A percentile compares a stretch with the other conserved stretches of the same genome.
phyloP scores from a whole-genome alignment of 2,329 filamentous ascomycete genomes.

The Xylariales sp. region DNA sequence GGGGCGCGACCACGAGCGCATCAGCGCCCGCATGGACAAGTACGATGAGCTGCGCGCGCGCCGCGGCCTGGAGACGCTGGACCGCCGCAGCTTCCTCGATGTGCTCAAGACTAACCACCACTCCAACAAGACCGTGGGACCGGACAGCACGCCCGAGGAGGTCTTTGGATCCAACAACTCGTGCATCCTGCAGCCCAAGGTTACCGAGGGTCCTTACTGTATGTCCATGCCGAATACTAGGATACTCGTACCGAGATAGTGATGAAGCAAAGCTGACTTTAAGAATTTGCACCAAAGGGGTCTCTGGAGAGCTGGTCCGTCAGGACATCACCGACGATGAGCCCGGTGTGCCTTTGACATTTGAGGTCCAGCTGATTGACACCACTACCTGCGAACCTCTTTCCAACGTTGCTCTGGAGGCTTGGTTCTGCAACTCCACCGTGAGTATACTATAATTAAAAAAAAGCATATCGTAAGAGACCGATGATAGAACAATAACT shows the following conservation, averaged over 20 bases:
- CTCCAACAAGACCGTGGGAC: constrained; percentile 27
- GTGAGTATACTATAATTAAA: neutral
- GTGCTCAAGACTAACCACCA: constrained; percentile 11
- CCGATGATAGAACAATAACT: neutral
- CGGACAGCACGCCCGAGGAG: constrained; percentile 24
- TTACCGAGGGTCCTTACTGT: constrained; percentile 51
- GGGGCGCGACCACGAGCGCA: constrained; percentile 3
- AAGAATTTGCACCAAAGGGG: too few relatives aligned
- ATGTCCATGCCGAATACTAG: neutral
- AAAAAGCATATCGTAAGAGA: neutral
- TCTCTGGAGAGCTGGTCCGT: constrained; percentile 20
- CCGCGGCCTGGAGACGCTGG: constrained; percentile 9
- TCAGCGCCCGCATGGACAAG: constrained; percentile 3
- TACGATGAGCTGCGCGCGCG: constrained; percentile 4
- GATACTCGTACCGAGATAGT: neutral
- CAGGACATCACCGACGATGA: constrained; percentile 8
- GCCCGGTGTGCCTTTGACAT: constrained; percentile 7
- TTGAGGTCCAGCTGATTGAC: constrained; percentile 7
- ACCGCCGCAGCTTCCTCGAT: constrained; percentile 27
- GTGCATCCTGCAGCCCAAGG: constrained; percentile 47
- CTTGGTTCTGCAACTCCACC: constrained; percentile 10
- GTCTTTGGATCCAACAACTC: constrained; percentile 38
- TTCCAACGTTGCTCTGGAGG: constrained; percentile 5
- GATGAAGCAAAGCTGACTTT: neutral
- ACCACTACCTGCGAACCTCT: constrained; percentile 10